Percentiles rank a stretch among this genome's conserved stretches.
Evolutionary conservation across 192 early-diverging fungal species (phyloP).

Genomic region (Podila epicladia): DNA sequence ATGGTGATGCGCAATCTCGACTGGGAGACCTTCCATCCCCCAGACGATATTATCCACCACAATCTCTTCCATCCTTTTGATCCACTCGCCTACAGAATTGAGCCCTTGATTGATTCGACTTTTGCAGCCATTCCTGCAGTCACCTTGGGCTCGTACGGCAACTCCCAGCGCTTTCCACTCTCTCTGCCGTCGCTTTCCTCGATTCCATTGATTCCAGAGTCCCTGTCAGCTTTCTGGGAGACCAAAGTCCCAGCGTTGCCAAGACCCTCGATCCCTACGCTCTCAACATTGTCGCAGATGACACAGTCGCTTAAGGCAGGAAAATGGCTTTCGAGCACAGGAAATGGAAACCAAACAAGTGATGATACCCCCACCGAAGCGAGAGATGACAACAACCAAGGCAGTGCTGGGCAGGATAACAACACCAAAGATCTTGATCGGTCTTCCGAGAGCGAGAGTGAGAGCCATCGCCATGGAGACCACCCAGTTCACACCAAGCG

Average conservation of each 20-base stretch:
- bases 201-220: conserved; percentile 31
- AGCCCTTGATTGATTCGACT: conserved; percentile 65
- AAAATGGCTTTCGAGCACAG: conserved; percentile 25
- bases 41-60: conserved; percentile 64
- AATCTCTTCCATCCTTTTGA: conserved; percentile 84
- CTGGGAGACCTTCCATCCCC: conserved; percentile 62
- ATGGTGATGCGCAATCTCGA: conserved; percentile 70
- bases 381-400: neutral
- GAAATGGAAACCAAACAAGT: neutral
- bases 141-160: conserved; percentile 40
- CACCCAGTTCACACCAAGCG: neutral
- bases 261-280: conserved; percentile 28
- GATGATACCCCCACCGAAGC: neutral
- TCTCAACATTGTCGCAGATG: conserved; percentile 39
- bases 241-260: conserved; percentile 33
- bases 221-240: conserved; percentile 44
- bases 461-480: neutral
- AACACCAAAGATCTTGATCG: neutral
- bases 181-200: conserved; percentile 30
- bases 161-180: conserved; percentile 27
- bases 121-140: conserved; percentile 62
- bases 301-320: conserved; percentile 41
- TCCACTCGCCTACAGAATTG: conserved; percentile 77
- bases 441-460: neutral
- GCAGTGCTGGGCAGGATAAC: neutral